A percentile compares a stretch with the other conserved stretches of the same genome.
These are phyloP conservation scores for Spathaspora passalidarum DNA, from an alignment of 805 yeast genomes.

Conservation along the genomic window DNA sequence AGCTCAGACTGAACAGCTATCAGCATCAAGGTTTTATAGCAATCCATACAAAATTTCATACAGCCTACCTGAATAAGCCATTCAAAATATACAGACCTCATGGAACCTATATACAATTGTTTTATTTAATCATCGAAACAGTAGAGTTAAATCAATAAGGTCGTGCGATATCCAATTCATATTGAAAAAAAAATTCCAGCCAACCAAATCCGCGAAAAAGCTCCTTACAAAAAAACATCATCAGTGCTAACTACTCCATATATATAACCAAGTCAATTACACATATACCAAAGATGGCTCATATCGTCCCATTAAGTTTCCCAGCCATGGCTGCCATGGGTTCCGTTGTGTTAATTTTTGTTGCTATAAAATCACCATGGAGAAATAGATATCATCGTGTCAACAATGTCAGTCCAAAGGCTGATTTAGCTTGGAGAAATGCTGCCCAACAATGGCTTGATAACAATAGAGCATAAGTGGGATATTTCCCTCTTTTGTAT, in stretches of 20 bases:
- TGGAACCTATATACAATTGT: no score
- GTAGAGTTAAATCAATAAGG: background rate
- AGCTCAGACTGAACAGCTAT: no score
- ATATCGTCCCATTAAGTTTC: constrained; percentile 38
- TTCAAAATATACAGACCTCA: no score
- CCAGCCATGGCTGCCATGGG: constrained; percentile 43
- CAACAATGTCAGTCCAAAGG: constrained; percentile 44
- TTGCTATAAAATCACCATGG: constrained; percentile 38
- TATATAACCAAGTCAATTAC: background rate
- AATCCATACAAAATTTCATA: no score
- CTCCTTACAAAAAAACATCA: background rate
- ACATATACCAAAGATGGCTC: constrained; percentile 16
- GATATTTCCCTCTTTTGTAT: no score
- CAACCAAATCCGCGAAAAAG: constrained; percentile 8
- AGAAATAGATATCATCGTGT: constrained; percentile 40
- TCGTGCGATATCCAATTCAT: constrained; percentile 3
- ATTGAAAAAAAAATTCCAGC: background rate
- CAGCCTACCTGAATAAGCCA: no score
- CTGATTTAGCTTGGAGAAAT: constrained; percentile 47
- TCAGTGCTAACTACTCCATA: background rate
- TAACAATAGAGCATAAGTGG: no score
- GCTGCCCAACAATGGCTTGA: constrained; percentile 45
- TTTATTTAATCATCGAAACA: no score
- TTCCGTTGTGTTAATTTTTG: constrained; percentile 36
- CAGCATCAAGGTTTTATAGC: no score